These are phyloP conservation scores for Phanerochaete carnosa DNA, from an alignment of 768 basidiomycete species.

Conservation along the genomic window DNA sequence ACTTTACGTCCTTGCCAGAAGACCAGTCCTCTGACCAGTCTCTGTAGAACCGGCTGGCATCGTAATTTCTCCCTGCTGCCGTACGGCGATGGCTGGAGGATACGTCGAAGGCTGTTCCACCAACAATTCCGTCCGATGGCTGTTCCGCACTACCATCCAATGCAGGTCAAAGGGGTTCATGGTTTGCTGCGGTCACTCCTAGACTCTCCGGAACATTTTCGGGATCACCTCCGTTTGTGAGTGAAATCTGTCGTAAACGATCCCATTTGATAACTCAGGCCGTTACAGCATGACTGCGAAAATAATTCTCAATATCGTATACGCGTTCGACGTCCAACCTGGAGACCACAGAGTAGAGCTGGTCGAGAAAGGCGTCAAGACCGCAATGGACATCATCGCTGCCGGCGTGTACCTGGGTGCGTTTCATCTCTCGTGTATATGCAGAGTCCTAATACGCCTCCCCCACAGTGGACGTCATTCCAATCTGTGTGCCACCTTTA, in stretches of 20 bases:
- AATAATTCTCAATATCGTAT: slow-evolving; percentile 12
- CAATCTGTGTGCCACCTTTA: not conserved
- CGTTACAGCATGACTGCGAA: slow-evolving; percentile 11
- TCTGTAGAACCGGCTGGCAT: not conserved
- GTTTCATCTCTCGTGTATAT: slow-evolving; percentile 4
- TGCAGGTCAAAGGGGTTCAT: not conserved
- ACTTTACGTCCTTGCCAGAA: not conserved
- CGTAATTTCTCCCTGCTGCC: not conserved
- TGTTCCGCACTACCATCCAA: not conserved
- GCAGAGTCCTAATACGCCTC: not conserved
- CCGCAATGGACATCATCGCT: slow-evolving; percentile 1
- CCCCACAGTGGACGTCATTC: slow-evolving; percentile 4
- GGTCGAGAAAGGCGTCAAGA: slow-evolving; percentile 6
- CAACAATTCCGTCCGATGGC: not conserved
- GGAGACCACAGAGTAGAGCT: slow-evolving; percentile 13
- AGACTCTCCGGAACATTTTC: not conserved
- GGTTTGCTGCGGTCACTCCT: not conserved
- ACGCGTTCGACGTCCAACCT: slow-evolving; percentile 13
- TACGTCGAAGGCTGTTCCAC: slow-evolving; percentile 3
- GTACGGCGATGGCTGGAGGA: slow-evolving; percentile 9
- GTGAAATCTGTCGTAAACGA: not conserved
- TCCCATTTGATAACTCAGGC: not conserved
- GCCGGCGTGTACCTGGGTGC: slow-evolving; percentile 12
- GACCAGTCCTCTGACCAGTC: not conserved
- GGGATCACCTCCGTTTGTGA: slow-evolving; percentile 3